Evolutionary conservation across 2,329 filamentous ascomycete genomes (phyloP).

Genomic region (Aureobasidium sp.): DNA sequence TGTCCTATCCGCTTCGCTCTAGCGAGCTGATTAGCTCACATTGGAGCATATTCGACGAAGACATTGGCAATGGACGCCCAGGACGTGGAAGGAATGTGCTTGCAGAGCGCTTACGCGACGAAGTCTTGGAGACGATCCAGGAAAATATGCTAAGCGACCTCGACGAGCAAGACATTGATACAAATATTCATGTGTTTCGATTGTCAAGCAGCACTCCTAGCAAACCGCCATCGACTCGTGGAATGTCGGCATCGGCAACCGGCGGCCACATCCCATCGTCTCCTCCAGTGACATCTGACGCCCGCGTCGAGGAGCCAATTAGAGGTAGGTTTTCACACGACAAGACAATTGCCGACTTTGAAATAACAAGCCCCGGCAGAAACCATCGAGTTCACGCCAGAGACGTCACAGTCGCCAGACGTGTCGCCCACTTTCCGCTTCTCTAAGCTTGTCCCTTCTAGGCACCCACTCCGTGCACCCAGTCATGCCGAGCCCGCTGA

Average conservation of each 20-base stretch:
- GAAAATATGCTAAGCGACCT: background rate
- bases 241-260: background rate
- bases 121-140: background rate
- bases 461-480: background rate
- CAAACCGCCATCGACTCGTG: background rate
- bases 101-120: background rate
- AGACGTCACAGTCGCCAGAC: background rate
- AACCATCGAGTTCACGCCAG: background rate
- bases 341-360: background rate
- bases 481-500: background rate
- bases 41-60: background rate
- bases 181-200: background rate
- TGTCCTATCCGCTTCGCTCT: background rate
- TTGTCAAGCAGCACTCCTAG: background rate
- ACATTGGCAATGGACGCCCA: background rate
- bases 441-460: background rate
- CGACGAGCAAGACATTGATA: background rate
- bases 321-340: background rate
- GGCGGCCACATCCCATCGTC: background rate
- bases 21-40: background rate
- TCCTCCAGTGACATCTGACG: background rate
- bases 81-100: too few species aligned
- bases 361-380: background rate
- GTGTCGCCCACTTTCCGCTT: background rate
- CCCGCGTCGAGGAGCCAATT: background rate